Conservation (phyloP, 192 early-diverging fungal species). For the Dissophora globulifera region DNA sequence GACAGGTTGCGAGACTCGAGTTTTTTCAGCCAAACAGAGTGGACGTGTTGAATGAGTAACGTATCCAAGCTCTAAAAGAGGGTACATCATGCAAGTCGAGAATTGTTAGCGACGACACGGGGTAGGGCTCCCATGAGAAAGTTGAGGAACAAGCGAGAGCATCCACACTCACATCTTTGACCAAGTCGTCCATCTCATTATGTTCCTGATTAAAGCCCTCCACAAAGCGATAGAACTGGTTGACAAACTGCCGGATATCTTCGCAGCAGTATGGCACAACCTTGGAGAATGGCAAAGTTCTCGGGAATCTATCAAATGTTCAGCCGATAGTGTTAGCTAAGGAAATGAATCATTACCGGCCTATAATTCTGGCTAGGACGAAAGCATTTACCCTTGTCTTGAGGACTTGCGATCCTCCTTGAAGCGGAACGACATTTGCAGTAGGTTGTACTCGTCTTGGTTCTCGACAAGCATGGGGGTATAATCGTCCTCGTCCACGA, state of each 20-base stretch:
- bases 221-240: slow-evolving; percentile 85
- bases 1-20: slow-evolving; percentile 77
- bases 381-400: slow-evolving; percentile 29
- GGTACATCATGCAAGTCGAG: too few species aligned
- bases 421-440: slow-evolving; percentile 72
- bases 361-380: too few species aligned
- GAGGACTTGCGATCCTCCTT: slow-evolving; percentile 60
- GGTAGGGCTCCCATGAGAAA: too few species aligned
- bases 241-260: slow-evolving; percentile 76
- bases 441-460: slow-evolving; percentile 69
- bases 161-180: slow-evolving; percentile 69
- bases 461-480: slow-evolving; percentile 77
- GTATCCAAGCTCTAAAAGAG: slow-evolving; percentile 76
- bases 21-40: slow-evolving; percentile 72
- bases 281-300: slow-evolving; percentile 82
- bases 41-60: slow-evolving; percentile 74
- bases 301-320: slow-evolving; percentile 65
- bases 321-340: background rate
- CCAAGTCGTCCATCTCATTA: slow-evolving; percentile 88
- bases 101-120: too few species aligned
- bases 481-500: slow-evolving; percentile 85
- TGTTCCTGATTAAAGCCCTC: slow-evolving; percentile 85
- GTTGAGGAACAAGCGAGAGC: too few species aligned
- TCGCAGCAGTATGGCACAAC: slow-evolving; percentile 79
- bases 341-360: too few species aligned